Percentiles rank a stretch among this genome's conserved stretches.
These are phyloP conservation scores for Kuraishia floccosa DNA, from an alignment of 805 yeast species.

Conservation along the genomic window DNA sequence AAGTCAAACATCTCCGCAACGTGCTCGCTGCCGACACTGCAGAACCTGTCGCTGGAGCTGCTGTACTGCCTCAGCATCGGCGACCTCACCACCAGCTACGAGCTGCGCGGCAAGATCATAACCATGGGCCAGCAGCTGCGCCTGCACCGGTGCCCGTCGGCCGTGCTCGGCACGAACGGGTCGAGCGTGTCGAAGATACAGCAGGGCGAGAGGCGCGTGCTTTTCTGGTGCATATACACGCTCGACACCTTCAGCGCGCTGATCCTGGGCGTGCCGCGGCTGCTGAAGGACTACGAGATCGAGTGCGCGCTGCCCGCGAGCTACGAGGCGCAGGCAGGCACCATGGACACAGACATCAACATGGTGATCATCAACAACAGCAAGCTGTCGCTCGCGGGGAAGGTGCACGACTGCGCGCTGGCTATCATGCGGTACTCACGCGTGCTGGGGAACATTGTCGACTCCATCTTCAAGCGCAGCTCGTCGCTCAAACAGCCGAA, in stretches of 20 bases:
- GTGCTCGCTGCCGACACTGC: constrained; percentile 60
- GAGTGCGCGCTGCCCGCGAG: constrained; percentile 78
- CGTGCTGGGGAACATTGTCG: constrained; percentile 64
- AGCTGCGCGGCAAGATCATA: constrained; percentile 61
- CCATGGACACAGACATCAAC: constrained; percentile 36
- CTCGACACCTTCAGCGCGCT: constrained; percentile 68
- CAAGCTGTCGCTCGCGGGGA: constrained; percentile 54
- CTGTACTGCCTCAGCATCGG: constrained; percentile 66
- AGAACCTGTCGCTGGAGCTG: constrained; percentile 55
- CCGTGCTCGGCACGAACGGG: constrained; percentile 59
- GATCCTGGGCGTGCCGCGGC: constrained; percentile 72
- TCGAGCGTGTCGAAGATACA: constrained; percentile 53
- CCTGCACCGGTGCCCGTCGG: constrained; percentile 79
- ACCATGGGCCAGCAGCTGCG: constrained; percentile 82
- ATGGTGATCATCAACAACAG: constrained; percentile 49
- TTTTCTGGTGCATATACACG: constrained; percentile 78
- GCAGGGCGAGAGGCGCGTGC: constrained; percentile 72
- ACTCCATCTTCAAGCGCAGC: constrained; percentile 55
- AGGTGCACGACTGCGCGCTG: constrained; percentile 52
- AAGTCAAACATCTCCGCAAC: constrained; percentile 47
- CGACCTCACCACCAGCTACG: constrained; percentile 63
- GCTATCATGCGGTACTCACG: constrained; percentile 59
- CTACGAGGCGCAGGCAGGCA: constrained; percentile 16
- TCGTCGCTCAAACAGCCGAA: constrained; percentile 18
- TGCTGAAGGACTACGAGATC: constrained; percentile 69